Percentiles rank a stretch among this genome's conserved stretches.
phyloP scores from a whole-genome alignment of 83 land plant species.

The Thuja plicata region DNA sequence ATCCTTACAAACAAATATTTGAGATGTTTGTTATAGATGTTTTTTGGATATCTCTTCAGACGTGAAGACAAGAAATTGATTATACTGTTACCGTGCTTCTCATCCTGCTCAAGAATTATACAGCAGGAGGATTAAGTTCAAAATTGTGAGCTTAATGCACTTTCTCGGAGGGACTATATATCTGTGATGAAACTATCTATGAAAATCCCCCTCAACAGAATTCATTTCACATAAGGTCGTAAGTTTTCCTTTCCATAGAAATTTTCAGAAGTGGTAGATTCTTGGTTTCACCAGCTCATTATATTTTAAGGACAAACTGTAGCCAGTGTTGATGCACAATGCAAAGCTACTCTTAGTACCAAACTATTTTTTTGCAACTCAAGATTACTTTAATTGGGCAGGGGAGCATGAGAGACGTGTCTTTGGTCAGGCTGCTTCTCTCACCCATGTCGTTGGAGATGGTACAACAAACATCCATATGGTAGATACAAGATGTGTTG shows the following conservation, averaged over 20 bases:
- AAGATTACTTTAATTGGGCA: not conserved
- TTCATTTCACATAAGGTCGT: too few relatives aligned
- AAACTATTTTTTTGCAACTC: not conserved
- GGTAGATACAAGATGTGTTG: not conserved
- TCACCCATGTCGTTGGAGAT: not conserved
- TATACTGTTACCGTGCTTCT: not conserved
- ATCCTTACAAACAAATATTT: not conserved
- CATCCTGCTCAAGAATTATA: not conserved
- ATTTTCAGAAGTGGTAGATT: too few relatives aligned
- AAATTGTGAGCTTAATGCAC: not conserved
- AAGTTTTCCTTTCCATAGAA: too few relatives aligned
- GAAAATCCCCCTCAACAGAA: too few relatives aligned
- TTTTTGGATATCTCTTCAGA: not conserved
- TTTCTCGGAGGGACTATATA: not conserved
- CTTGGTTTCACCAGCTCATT: too few relatives aligned
- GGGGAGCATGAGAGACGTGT: not conserved
- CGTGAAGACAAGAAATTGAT: not conserved
- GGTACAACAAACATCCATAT: not conserved
- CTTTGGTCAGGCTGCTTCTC: not conserved
- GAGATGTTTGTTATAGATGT: not conserved
- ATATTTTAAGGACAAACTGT: not conserved
- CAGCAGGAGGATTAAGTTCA: not conserved
- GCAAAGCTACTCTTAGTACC: not conserved
- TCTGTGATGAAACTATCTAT: too few relatives aligned
- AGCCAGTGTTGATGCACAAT: not conserved